phyloP scores from a whole-genome alignment of 805 yeast species.

The Metschnikowia gelsemii region DNA sequence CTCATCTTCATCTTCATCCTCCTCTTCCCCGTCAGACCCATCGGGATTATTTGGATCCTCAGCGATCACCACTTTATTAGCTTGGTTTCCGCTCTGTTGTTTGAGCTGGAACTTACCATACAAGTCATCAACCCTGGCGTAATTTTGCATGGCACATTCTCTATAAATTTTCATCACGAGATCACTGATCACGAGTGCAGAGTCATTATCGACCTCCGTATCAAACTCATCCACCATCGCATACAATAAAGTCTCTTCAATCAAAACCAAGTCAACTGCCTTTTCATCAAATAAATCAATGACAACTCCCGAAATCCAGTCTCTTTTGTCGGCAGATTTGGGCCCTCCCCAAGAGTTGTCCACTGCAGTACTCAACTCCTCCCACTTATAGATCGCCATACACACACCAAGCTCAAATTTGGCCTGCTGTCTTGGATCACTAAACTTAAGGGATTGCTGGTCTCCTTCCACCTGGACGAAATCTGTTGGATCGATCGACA shows the following conservation, averaged over 20 bases:
- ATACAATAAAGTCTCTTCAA: constrained; percentile 81
- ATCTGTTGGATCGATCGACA: constrained; percentile 47
- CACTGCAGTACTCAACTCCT: constrained; percentile 82
- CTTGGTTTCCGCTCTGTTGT: constrained; percentile 36
- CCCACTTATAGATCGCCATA: constrained; percentile 90
- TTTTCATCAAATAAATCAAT: constrained; percentile 71
- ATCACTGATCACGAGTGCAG: constrained; percentile 73
- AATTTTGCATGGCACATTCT: constrained; percentile 57
- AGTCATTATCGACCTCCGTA: constrained; percentile 81
- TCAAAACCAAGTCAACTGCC: constrained; percentile 69
- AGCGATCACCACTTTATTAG: constrained; percentile 44
- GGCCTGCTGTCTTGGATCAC: constrained; percentile 69
- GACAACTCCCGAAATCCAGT: constrained; percentile 85
- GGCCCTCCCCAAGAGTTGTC: constrained; percentile 96
- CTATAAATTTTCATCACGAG: constrained; percentile 64
- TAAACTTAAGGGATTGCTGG: constrained; percentile 38
- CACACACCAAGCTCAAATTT: constrained; percentile 91
- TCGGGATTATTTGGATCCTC: constrained; percentile 67
- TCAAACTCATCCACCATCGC: constrained; percentile 97
- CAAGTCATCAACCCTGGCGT: constrained; percentile 53
- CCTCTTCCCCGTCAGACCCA: constrained; percentile 46
- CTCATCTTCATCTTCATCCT: constrained; percentile 48
- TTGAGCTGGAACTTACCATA: constrained; percentile 60
- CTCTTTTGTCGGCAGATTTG: constrained; percentile 84
- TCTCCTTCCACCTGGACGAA: constrained; percentile 54